Conservation (phyloP, 768 basidiomycete genomes). For the Mycena floridula region DNA sequence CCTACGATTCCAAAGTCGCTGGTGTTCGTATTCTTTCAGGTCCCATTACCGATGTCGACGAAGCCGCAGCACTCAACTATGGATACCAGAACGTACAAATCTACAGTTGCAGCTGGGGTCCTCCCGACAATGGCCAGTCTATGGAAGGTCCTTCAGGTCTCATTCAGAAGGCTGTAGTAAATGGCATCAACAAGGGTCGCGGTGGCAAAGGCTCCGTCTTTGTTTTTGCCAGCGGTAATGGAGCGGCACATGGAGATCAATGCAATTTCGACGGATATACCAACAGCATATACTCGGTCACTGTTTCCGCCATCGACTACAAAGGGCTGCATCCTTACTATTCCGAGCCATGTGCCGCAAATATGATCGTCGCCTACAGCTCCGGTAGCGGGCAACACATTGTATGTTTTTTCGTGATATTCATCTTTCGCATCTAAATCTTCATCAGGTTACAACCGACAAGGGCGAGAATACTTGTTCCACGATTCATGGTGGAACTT, state of each 20-base stretch:
- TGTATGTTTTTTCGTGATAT: conserved; percentile 41
- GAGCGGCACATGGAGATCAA: conserved; percentile 85
- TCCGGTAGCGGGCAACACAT: conserved; percentile 93
- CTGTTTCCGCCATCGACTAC: conserved; percentile 91
- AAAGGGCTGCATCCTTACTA: conserved; percentile 95
- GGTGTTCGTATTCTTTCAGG: conserved; percentile 95
- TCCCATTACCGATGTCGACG: conserved; percentile 91
- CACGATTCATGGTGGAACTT: conserved; percentile 86
- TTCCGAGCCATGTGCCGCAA: conserved; percentile 96
- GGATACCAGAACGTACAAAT: conserved; percentile 88
- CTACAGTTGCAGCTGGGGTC: conserved; percentile 98
- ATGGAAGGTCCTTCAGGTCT: conserved; percentile 94
- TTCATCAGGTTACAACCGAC: conserved; percentile 83
- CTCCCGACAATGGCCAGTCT: conserved; percentile 86
- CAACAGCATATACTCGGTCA: conserved; percentile 94
- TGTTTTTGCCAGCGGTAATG: conserved; percentile 97
- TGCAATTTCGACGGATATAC: conserved; percentile 99
- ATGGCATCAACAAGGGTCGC: conserved; percentile 88
- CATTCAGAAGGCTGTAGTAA: conserved; percentile 89
- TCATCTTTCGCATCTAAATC: conserved; percentile 8
- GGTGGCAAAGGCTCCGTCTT: conserved; percentile 88
- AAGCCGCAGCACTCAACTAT: conserved; percentile 92
- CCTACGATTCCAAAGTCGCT: conserved; percentile 86
- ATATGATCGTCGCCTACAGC: conserved; percentile 93
- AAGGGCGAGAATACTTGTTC: conserved; percentile 82